These are phyloP conservation scores for Laguncularia racemosa DNA, from an alignment of 345 rosid genomes.

Conservation along the genomic window DNA sequence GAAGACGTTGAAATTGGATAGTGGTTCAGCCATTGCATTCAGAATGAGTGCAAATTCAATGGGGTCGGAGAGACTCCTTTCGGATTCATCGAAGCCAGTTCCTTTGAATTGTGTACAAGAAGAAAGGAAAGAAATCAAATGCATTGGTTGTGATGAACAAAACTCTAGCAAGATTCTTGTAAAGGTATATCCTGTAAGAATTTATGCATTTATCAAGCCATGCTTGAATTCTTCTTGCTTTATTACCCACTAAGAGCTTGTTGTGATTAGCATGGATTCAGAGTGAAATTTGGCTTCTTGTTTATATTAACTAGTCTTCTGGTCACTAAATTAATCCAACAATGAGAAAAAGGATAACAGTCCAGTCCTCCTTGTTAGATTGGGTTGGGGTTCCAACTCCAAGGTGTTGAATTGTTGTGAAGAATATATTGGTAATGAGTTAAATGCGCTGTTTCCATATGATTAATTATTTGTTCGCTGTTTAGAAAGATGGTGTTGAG, in stretches of 20 bases:
- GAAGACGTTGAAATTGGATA: constrained; percentile 25
- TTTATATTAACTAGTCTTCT: too few relatives aligned
- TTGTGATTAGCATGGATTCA: too few relatives aligned
- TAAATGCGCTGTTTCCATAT: background rate
- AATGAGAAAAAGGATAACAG: too few relatives aligned
- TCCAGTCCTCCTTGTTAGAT: too few relatives aligned
- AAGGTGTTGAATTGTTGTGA: too few relatives aligned
- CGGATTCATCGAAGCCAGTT: constrained; percentile 19
- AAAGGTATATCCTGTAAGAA: constrained; percentile 10
- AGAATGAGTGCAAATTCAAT: constrained; percentile 19
- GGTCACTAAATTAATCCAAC: too few relatives aligned
- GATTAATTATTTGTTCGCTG: background rate
- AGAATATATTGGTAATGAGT: too few relatives aligned
- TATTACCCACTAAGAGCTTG: too few relatives aligned
- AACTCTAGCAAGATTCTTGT: constrained; percentile 17
- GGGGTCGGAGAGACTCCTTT: constrained; percentile 33
- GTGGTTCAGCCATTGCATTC: constrained; percentile 19
- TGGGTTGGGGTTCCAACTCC: too few relatives aligned
- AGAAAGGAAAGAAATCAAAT: constrained; percentile 30
- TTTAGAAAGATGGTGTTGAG: constrained; percentile 13
- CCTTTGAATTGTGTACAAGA: constrained; percentile 21
- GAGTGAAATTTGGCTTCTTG: too few relatives aligned
- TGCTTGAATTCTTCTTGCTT: too few relatives aligned
- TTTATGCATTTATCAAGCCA: too few relatives aligned
- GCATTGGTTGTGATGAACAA: constrained; percentile 10